phyloP scores from a whole-genome alignment of 352 stramenopile species.

The Phytophthora ohioensis region DNA sequence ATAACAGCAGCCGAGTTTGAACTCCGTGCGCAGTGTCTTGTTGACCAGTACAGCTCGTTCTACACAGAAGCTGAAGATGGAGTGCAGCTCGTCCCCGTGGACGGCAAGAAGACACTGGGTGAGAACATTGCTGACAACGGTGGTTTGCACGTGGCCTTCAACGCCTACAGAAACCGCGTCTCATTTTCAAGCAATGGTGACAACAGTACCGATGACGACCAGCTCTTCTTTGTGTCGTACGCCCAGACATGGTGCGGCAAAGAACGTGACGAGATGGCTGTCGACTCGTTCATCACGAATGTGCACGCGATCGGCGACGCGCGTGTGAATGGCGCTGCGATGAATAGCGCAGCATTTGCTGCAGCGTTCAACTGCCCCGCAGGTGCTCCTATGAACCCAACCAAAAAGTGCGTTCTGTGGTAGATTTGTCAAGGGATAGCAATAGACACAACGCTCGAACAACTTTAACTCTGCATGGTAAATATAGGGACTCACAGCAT shows the following conservation, averaged over 20 bases:
- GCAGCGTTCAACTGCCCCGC: slow-evolving; percentile 56
- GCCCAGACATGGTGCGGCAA: slow-evolving; percentile 73
- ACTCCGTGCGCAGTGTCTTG: slow-evolving; percentile 58
- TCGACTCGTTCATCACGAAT: slow-evolving; percentile 53
- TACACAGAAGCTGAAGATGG: slow-evolving; percentile 43
- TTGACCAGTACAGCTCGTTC: slow-evolving; percentile 62
- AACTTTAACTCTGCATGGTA: slow-evolving; percentile 17
- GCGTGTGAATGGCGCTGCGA: slow-evolving; percentile 72
- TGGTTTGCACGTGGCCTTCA: slow-evolving; percentile 60
- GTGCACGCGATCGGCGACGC: slow-evolving; percentile 53
- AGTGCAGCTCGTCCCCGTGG: slow-evolving; percentile 49
- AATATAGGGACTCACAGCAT: slow-evolving; percentile 14
- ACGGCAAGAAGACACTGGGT: slow-evolving; percentile 69
- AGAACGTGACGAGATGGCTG: slow-evolving; percentile 43
- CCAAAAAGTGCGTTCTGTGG: slow-evolving; percentile 62
- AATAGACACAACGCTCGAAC: slow-evolving; percentile 2
- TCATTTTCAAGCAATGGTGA: background rate
- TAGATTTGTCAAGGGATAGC: slow-evolving; percentile 25
- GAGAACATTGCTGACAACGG: slow-evolving; percentile 87
- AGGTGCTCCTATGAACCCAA: slow-evolving; percentile 55
- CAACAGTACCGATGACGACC: slow-evolving; percentile 39
- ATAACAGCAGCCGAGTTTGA: slow-evolving; percentile 79
- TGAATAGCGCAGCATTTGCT: slow-evolving; percentile 71
- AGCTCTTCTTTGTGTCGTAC: slow-evolving; percentile 77
- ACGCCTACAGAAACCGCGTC: slow-evolving; percentile 55